These are phyloP conservation scores for Phlyctochytrium arcticum DNA, from an alignment of 192 early-diverging fungal genomes.

Conservation along the genomic window DNA sequence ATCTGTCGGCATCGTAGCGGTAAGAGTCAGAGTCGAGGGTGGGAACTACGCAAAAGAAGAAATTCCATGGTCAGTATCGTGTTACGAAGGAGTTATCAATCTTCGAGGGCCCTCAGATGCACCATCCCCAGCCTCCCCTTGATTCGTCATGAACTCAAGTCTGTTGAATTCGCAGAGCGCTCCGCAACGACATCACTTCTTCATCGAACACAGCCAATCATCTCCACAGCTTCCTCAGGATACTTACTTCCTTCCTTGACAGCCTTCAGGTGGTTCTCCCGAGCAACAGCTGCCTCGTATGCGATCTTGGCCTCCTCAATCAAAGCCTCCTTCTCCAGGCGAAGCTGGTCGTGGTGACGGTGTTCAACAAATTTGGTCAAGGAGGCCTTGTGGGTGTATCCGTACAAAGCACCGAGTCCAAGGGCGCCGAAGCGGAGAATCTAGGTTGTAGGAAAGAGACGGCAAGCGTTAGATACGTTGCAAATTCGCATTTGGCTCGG, in stretches of 20 bases:
- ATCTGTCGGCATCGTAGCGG: slow-evolving; percentile 44
- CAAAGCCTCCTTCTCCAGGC: slow-evolving; percentile 36
- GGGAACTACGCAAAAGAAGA: slow-evolving; percentile 20
- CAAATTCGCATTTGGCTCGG: slow-evolving; percentile 8
- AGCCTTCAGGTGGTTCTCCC: slow-evolving; percentile 41
- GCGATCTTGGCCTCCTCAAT: slow-evolving; percentile 52
- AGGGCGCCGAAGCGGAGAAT: slow-evolving; percentile 46
- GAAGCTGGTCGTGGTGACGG: slow-evolving; percentile 22
- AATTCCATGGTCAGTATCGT: no score
- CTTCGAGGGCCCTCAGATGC: no score
- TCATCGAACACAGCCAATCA: no score
- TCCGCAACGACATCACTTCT: no score
- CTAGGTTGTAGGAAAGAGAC: slow-evolving; percentile 16
- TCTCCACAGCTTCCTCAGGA: no score
- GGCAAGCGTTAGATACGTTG: not conserved
- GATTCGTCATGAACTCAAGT: no score
- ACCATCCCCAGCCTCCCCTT: no score
- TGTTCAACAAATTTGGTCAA: slow-evolving; percentile 41
- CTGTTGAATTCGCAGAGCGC: no score
- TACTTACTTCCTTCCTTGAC: slow-evolving; percentile 42
- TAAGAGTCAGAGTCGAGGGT: slow-evolving; percentile 48
- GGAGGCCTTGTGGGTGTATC: slow-evolving; percentile 36
- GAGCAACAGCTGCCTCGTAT: slow-evolving; percentile 44
- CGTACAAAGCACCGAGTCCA: slow-evolving; percentile 43
- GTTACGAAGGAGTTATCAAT: no score